Base-by-base conservation (phyloP, 805 yeast species). In the Torulaspora gathmanii region DNA sequence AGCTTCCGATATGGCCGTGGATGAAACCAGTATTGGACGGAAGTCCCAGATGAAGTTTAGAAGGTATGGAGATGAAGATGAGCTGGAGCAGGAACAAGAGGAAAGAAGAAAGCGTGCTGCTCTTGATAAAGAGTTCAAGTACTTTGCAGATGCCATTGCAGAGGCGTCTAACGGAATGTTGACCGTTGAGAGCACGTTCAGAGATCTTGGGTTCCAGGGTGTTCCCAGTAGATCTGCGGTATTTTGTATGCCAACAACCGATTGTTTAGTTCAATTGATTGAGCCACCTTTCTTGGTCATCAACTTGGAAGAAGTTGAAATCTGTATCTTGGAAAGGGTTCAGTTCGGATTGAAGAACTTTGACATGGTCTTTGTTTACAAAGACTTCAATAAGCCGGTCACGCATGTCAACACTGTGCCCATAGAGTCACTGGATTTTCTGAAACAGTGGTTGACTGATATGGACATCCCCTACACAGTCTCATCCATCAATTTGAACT, bases 31-130 rank as follows among this genome's bases (percentile, higher is more conserved):
- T 53, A 90, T 88, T 49, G 83, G 96, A 51, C 83, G 87, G 70
- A 81, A 97, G 67, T 78, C 77, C 53, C 83, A 83, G 66, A 59
- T 55, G 49, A 73, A 83, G 54, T 78, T 78, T 54, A 72, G 93
- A 63, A 70, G 93, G 60, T 93, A 93, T 63, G 99, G 99, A 37
- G 99, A 93, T 65, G 99, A 93, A 67, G 99, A 93, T 67, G 99
- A 93, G 70, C 73, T 93, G 53, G 98, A 93, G 68, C 97, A 91
- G 68, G 99, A 93, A 70, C 97, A 91, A 69, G 98, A 93, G 67
- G 99, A 93, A 70, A 82, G 97, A 71, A 78, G 91, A 67, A 79
- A 96, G 69, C 86, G 95, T 58, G 85, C 86, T 19, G 78, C 87
- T 30, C 77, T 93, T 58, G 96, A 93, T 69, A 87, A 85, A 65